Base-by-base conservation (phyloP, 768 basidiomycete species). In the Naganishia randhawae region DNA sequence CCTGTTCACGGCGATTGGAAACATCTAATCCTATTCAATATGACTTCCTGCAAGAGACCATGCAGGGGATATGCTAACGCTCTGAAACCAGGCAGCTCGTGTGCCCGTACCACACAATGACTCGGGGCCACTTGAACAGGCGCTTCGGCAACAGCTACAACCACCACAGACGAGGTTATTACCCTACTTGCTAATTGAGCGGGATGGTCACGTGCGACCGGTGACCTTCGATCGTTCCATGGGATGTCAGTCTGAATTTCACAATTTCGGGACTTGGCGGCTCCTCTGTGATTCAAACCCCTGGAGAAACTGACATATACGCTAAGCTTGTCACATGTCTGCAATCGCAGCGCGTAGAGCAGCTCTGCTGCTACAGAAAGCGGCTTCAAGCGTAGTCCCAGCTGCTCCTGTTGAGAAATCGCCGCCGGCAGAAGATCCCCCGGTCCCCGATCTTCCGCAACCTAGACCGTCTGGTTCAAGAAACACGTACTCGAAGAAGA, bases 331-430 rank as follows among this genome's bases (percentile, higher is more conserved):
- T 8, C 3, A 48, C 1, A 67, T 67, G 66, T 67, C 66, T 11
- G 66, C 66, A 11, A 33, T 67, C n/a, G 66, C 53, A 32, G 66
- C 66, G 2, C 25, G 66, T 33, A 67, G 55, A 61, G 66, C 66
- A 6, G 66, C 66, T 13, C 45, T 67, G 10, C 48, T 51, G 41
- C 51, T 53, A 19, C 42, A 55, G 27, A 39, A 53, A 17, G 51
- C 50, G 1, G 52, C 51, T 27, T 52, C 35, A n/a, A 50, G 29
- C 50, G 63, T 50, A 3, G 50, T 22, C 45, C 16, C 63, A 7
- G 50, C 50, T 5, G 19, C 63, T 53, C 65, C 52, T 39, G 37
- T 27, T 32, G 27, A 19, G 35, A 17, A 19, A 37, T 19, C 51
- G 33, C 7, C 14, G 22, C 16, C 65, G 53, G 8, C 53, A 19